Evolutionary conservation across 2,329 filamentous ascomycete genomes (phyloP).

Genomic region (Botrytis aclada): DNA sequence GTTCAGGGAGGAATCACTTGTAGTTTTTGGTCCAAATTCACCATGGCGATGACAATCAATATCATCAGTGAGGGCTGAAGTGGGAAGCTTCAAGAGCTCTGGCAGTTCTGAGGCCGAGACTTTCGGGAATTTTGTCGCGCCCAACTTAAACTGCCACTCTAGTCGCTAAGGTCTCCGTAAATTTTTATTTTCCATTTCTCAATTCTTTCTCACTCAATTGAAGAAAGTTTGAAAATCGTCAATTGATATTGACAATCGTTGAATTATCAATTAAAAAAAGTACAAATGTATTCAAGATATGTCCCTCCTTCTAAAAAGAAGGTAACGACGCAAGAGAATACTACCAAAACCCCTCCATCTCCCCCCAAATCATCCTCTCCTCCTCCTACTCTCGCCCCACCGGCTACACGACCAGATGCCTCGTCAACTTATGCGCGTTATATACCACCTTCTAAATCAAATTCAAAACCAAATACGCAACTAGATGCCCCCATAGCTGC

Average conservation of each 20-base stretch:
- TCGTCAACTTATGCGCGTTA: conserved; percentile 37
- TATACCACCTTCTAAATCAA: conserved; percentile 32
- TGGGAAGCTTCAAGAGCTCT: background rate
- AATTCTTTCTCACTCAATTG: background rate
- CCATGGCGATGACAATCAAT: background rate
- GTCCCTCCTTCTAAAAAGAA: conserved; percentile 34
- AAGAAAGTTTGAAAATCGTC: background rate
- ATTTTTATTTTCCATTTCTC: conserved; percentile 19
- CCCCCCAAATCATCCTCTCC: conserved; percentile 7
- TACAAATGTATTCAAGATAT: conserved; percentile 36
- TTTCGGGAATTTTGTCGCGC: background rate
- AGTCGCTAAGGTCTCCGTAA: conserved; percentile 14
- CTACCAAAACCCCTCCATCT: background rate
- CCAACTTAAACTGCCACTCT: conserved; percentile 2
- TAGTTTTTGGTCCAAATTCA: background rate
- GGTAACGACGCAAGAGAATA: background rate
- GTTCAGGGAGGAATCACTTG: background rate
- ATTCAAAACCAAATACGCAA: background rate
- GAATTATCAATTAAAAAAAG: conserved; percentile 25
- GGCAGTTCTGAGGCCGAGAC: background rate
- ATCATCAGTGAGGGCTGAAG: background rate
- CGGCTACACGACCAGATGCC: conserved; percentile 30
- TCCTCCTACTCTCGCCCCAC: conserved; percentile 21
- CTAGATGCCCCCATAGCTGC: background rate
- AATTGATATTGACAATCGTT: background rate